A percentile compares a stretch with the other conserved stretches of the same genome.
These are phyloP conservation scores for Vitis hybrid DNA, from an alignment of 177 flowering plant species.

Conservation along the genomic window DNA sequence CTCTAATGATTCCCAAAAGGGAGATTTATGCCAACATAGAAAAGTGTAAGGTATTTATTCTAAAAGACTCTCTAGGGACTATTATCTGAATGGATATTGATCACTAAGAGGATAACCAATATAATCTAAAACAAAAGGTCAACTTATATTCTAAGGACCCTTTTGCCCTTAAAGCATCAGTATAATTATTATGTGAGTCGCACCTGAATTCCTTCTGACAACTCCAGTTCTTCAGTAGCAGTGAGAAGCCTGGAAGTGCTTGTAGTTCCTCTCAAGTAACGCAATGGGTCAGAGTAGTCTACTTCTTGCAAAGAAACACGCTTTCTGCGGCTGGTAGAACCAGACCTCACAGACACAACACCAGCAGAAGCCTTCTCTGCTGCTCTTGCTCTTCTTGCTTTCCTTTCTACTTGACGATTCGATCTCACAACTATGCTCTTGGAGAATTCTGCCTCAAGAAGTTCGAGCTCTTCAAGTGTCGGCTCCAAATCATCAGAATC, in stretches of 20 bases:
- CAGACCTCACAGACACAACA: slow-evolving; percentile 48
- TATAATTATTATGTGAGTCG: background rate
- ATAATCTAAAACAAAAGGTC: background rate
- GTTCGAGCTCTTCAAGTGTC: slow-evolving; percentile 50
- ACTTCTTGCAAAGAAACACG: slow-evolving; percentile 58
- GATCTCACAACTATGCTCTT: slow-evolving; percentile 67
- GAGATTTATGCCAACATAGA: background rate
- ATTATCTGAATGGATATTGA: background rate
- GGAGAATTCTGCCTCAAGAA: slow-evolving; percentile 46
- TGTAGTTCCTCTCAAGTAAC: slow-evolving; percentile 66
- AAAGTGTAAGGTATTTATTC: background rate
- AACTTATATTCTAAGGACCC: no score
- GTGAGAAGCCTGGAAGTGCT: slow-evolving; percentile 73
- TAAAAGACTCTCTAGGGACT: background rate
- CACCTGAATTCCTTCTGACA: slow-evolving; percentile 92
- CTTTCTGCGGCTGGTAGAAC: slow-evolving; percentile 57
- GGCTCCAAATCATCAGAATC: slow-evolving; percentile 47
- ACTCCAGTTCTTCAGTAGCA: slow-evolving; percentile 63
- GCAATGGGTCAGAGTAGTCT: slow-evolving; percentile 75
- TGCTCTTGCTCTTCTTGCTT: slow-evolving; percentile 68
- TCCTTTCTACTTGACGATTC: slow-evolving; percentile 67
- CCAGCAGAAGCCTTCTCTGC: slow-evolving; percentile 61
- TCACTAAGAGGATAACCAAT: background rate
- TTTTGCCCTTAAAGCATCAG: no score
- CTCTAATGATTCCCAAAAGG: background rate